These are phyloP conservation scores for Suillus ampliporus DNA, from an alignment of 768 basidiomycete species.

Conservation along the genomic window DNA sequence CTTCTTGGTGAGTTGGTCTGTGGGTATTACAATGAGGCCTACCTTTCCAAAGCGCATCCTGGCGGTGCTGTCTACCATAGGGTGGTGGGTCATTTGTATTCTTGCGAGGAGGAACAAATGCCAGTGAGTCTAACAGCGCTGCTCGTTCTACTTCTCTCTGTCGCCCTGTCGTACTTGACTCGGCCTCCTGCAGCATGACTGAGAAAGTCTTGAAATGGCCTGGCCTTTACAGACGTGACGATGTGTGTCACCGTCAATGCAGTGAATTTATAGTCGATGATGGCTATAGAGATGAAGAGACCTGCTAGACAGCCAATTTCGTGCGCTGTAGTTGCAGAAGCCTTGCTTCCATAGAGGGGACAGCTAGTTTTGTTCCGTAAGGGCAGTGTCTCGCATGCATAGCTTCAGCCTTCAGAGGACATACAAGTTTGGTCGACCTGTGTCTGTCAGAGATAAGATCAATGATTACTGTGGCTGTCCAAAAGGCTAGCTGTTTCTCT, in stretches of 20 bases:
- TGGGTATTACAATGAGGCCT: background rate
- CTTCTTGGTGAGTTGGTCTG: background rate
- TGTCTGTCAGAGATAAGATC: background rate
- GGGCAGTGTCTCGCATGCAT: background rate
- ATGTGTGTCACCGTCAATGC: too few relatives aligned
- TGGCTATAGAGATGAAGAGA: background rate
- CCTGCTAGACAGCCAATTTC: background rate
- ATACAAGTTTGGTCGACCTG: background rate
- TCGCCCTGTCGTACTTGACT: too few relatives aligned
- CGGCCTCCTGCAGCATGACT: background rate
- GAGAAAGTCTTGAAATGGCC: background rate
- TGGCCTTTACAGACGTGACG: too few relatives aligned
- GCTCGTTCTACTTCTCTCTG: background rate
- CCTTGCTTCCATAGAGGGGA: background rate
- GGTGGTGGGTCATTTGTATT: background rate
- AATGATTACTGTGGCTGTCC: background rate
- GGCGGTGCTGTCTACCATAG: background rate
- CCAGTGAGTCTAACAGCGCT: background rate
- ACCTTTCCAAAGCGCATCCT: slow-evolving; percentile 2
- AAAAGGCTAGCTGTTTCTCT: background rate
- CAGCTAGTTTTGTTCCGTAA: background rate
- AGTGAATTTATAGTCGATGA: background rate
- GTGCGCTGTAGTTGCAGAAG: background rate
- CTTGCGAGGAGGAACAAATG: background rate
- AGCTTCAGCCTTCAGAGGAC: background rate